phyloP scores from a whole-genome alignment of 345 rosid species.

The Triadica sebifera region DNA sequence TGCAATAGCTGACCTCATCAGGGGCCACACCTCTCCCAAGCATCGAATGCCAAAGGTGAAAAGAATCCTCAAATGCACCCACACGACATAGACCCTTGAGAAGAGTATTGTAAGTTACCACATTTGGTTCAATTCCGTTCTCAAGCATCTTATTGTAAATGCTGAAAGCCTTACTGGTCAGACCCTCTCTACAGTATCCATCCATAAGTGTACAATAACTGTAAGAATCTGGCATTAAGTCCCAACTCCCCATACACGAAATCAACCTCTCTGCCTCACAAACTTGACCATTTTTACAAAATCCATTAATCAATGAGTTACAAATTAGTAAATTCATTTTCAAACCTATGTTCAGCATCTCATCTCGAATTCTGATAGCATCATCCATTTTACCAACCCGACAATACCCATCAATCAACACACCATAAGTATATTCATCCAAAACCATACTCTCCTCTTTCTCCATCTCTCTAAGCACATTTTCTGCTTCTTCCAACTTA shows the following conservation, averaged over 20 bases:
- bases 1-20: constrained; percentile 60
- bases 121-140: constrained; percentile 46
- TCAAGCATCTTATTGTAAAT: constrained; percentile 54
- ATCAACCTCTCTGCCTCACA: constrained; percentile 46
- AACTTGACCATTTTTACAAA: constrained; percentile 62
- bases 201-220: constrained; percentile 72
- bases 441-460: constrained; percentile 30
- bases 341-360: constrained; percentile 60
- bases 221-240: constrained; percentile 63
- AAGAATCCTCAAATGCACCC: constrained; percentile 55
- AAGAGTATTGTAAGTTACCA: constrained; percentile 70
- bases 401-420: constrained; percentile 78
- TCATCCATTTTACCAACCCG: constrained; percentile 50
- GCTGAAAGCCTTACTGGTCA: constrained; percentile 50
- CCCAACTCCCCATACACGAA: constrained; percentile 48
- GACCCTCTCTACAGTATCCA: constrained; percentile 66
- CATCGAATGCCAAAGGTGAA: constrained; percentile 66
- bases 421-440: constrained; percentile 70
- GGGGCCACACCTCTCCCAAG: constrained; percentile 47
- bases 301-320: constrained; percentile 77
- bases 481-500: constrained; percentile 61
- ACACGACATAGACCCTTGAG: constrained; percentile 63
- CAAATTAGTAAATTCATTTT: constrained; percentile 60
- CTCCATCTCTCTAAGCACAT: constrained; percentile 39
- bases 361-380: constrained; percentile 57